Conservation (phyloP, 139 green algal genomes). For the Chlamydomonas applanata region DNA sequence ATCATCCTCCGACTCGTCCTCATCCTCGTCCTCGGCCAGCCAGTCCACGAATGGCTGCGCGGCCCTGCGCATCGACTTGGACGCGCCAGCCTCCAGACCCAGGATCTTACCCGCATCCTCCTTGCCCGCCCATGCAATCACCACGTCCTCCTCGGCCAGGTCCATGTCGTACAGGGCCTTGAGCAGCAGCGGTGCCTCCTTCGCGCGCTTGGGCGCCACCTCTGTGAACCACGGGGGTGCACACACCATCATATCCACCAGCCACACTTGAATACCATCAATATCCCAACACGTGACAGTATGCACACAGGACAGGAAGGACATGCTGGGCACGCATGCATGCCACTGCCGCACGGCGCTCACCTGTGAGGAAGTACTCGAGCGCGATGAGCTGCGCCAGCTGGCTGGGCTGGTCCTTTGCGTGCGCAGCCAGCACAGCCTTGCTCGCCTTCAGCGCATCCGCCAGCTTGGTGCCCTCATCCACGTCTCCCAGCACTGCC, state of each 20-base stretch:
- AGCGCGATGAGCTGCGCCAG: slow-evolving; percentile 79
- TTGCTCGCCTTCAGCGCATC: slow-evolving; percentile 31
- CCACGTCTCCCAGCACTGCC: slow-evolving; percentile 20
- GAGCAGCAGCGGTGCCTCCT: slow-evolving; percentile 74
- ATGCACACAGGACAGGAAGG: neutral
- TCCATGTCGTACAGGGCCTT: slow-evolving; percentile 92
- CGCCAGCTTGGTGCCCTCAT: slow-evolving; percentile 34
- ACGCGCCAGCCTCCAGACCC: slow-evolving; percentile 47
- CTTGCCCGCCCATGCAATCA: slow-evolving; percentile 72
- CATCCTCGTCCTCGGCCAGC: slow-evolving; percentile 67
- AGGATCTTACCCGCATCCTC: slow-evolving; percentile 63
- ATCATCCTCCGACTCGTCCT: slow-evolving; percentile 58
- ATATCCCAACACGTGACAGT: no score
- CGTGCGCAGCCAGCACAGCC: slow-evolving; percentile 37
- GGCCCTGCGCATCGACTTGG: slow-evolving; percentile 56
- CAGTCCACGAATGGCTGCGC: slow-evolving; percentile 79
- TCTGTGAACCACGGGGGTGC: no score
- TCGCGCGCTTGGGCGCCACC: slow-evolving; percentile 33
- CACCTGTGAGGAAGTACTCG: slow-evolving; percentile 56
- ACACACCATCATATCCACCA: no score
- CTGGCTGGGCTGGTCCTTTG: slow-evolving; percentile 54
- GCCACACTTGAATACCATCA: neutral
- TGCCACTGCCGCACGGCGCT: neutral
- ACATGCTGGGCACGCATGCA: neutral
- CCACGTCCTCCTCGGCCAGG: slow-evolving; percentile 83